Base-by-base conservation (phyloP, 345 rosid genomes). In the Salix udensis region DNA sequence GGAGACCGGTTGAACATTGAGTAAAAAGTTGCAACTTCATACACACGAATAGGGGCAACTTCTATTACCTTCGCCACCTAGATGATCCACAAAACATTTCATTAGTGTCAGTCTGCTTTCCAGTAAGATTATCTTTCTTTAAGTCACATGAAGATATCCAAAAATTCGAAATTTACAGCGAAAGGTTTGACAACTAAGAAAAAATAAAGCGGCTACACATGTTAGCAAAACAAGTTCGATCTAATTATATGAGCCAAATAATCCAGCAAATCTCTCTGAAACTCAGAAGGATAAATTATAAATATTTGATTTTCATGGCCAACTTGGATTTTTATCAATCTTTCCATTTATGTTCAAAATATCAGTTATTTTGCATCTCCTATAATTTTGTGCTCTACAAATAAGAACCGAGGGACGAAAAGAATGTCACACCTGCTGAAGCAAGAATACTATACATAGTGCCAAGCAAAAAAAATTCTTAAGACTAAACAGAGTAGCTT, bases 11-110 rank as follows among this genome's bases (percentile, higher is more conserved):
- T 94, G 88, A 96, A 96, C 99, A 92, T 94, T 21, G 99, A 96
- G 84, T 96, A 96, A 86, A 96, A 96, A 44, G 98, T 96, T 15
- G 97, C 94, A 82, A 96, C 99, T 88, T 96, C 98, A 68, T 89
- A 96, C 21, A 94, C 97, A 77, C 97, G 97, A 74, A 96, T 90
- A 55, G 98, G 97, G 80, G 99, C 90, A 84, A 94, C 98, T 78
- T 83, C 97, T 67, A 91, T 85, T 67, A 92, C 77, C 81, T 89
- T 94, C 66, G 99, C 98, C 75, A 94, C 97, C 99, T 96, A 85
- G 26, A 76, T 52, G 53, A 80, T 76, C 76, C 78, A 79, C 52
- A 66, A 81, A 68, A 62, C 7, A 31, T 50, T 21, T 18, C 28
- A 55, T 13, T 9, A 42, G 66, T 55, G 42, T 19, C 36, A 26